Evolutionary conservation across 1,139 yeast genomes (phyloP), one percentile per base, ranked within the genome.

Genomic region (Sugiyamaella paludigena): DNA sequence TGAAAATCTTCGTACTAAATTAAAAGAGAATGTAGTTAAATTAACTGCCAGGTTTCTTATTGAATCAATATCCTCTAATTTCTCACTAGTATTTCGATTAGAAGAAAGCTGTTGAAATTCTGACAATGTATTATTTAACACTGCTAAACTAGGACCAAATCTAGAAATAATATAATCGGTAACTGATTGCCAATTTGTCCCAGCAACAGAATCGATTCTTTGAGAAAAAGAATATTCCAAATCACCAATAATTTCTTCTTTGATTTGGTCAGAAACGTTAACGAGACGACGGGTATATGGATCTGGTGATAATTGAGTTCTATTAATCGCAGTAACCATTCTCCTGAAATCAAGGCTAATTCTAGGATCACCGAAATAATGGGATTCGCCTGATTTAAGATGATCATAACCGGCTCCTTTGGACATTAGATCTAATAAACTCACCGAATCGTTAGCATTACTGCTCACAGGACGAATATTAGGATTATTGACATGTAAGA

Each of bases 161-260:
- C 79, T 79, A 31, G 64, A 64, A 4, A 70, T 72, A n/a, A 80
- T 72, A 31, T 64, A 69, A 38, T 70, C 71, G 0, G 80, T 73
- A 6, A 74, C 65, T 10, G 62, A 51, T 56, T 75, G 80, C 84
- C 84, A 80, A 57, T 80, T 66, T 0, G 77, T 78, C 12, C 76
- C 72, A 2, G 56, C 46, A 40, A 57, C 61, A 2, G 79, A 75
- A 43, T 72, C 64, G 10, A 70, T 36, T 6, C 39, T 45, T 1
- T 59, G 40, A 10, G 49, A 11, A 30, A 75, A 55, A n/a, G 60
- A 57, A 0, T 45, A 24, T 34, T 64, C 73, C 29, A 80, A 52
- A 11, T 69, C 71, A 3, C 44, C 31, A 2, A 74, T 59, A 8
- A 80, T 60, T 1, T 65, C 66, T 1, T 63, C 62, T 49, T 67